Conservation (phyloP, 768 basidiomycete genomes). For the Lactarius indigo region DNA sequence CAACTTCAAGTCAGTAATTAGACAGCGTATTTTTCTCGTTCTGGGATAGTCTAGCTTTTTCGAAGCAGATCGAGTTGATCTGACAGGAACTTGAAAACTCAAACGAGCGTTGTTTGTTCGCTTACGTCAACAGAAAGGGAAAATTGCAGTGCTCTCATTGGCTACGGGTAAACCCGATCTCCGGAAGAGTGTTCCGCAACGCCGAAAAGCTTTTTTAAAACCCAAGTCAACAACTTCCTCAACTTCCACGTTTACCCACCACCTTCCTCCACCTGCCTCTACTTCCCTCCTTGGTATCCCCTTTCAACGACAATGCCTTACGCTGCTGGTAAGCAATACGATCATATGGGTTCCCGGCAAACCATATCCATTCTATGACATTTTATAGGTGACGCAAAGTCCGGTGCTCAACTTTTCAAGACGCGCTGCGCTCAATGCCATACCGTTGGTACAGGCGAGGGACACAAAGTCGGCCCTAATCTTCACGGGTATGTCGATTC, state of each 20-base stretch:
- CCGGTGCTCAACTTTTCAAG: conserved; percentile 96
- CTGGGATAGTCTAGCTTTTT: too few species aligned
- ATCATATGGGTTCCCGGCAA: neutral
- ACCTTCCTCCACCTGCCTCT: neutral
- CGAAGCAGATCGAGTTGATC: too few species aligned
- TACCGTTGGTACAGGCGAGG: conserved; percentile 71
- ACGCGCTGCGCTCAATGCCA: conserved; percentile 95
- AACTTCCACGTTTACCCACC: neutral
- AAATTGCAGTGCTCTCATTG: conserved; percentile 6
- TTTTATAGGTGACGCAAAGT: conserved; percentile 68
- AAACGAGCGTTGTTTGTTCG: too few species aligned
- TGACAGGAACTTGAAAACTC: too few species aligned
- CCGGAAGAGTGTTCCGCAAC: neutral
- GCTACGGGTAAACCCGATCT: conserved; percentile 11
- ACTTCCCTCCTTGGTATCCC: conserved; percentile 3
- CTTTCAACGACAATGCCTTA: conserved; percentile 39
- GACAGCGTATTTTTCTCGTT: too few species aligned
- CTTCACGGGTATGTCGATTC: conserved; percentile 70
- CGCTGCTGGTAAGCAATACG: conserved; percentile 38
- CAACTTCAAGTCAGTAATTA: too few species aligned
- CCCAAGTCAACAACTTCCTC: neutral
- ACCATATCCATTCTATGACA: neutral
- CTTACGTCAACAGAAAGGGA: neutral
- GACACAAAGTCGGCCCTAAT: conserved; percentile 93
- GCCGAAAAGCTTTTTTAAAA: conserved; percentile 3